These are phyloP conservation scores for Leccinum pachyderme DNA, from an alignment of 1,284 basidiomycete species.

Conservation along the genomic window DNA sequence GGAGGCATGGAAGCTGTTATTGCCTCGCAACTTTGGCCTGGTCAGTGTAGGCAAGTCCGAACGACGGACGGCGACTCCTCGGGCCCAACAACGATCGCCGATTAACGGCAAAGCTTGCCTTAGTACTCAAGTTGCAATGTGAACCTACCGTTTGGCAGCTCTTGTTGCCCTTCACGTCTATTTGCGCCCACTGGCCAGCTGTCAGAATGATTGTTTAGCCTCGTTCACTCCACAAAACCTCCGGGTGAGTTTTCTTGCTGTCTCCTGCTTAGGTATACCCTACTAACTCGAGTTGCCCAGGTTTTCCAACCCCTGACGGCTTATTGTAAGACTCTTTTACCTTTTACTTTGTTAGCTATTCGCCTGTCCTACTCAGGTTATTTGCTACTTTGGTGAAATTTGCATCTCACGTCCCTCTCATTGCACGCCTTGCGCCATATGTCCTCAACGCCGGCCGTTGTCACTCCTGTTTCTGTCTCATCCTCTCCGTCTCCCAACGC, in stretches of 20 bases:
- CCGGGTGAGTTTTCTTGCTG: conserved; percentile 14
- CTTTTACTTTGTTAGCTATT: conserved; percentile 2
- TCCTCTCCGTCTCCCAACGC: conserved; percentile 4
- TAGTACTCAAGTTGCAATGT: conserved; percentile 13
- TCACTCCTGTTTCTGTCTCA: conserved; percentile 2
- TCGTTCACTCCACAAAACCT: conserved; percentile 11
- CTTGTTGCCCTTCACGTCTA: conserved; percentile 18
- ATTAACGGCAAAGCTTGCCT: conserved; percentile 17
- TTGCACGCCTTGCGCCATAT: conserved; percentile 15
- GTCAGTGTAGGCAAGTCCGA: neutral
- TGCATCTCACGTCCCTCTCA: conserved; percentile 9
- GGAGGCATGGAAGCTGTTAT: conserved; percentile 3
- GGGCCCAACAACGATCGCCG: conserved; percentile 6
- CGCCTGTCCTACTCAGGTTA: conserved; percentile 1
- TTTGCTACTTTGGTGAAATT: conserved; percentile 11
- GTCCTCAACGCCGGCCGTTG: conserved; percentile 16
- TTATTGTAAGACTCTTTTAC: conserved; percentile 7
- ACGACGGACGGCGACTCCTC: conserved; percentile 5
- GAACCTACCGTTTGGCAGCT: conserved; percentile 6
- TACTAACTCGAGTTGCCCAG: neutral
- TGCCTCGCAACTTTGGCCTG: neutral
- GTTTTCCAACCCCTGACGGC: neutral
- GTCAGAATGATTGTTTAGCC: conserved; percentile 24
- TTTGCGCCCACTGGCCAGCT: conserved; percentile 17
- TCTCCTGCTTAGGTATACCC: neutral